Evolutionary conservation across 2,329 filamentous ascomycete species (phyloP).

Genomic region (Apiospora aurea): DNA sequence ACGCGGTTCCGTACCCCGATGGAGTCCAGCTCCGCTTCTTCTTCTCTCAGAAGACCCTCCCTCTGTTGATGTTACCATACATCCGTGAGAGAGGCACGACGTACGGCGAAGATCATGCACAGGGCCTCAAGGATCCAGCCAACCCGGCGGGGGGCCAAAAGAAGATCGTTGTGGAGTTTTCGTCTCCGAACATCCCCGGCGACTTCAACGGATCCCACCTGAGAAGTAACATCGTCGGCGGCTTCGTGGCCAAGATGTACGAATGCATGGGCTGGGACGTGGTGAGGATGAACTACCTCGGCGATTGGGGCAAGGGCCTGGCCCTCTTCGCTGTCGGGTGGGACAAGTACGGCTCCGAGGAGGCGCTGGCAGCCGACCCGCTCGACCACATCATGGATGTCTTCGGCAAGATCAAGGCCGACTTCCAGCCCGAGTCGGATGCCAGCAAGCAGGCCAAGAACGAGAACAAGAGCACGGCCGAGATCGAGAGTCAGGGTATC

Average conservation of each 20-base stretch:
- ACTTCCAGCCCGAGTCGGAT: slow-evolving; percentile 63
- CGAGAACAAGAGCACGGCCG: slow-evolving; percentile 44
- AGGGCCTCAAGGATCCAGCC: slow-evolving; percentile 33
- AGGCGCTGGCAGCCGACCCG: slow-evolving; percentile 67
- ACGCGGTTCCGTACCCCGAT: slow-evolving; percentile 60
- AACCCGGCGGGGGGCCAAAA: slow-evolving; percentile 38
- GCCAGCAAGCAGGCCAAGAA: slow-evolving; percentile 55
- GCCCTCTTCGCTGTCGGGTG: slow-evolving; percentile 71
- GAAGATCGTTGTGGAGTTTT: slow-evolving; percentile 72
- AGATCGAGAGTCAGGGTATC: slow-evolving; percentile 48
- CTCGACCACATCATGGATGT: slow-evolving; percentile 74
- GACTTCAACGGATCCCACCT: slow-evolving; percentile 76
- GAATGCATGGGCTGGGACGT: slow-evolving; percentile 72
- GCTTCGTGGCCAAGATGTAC: slow-evolving; percentile 72
- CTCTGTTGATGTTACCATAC: slow-evolving; percentile 63
- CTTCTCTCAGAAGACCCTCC: slow-evolving; percentile 65
- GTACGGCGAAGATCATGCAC: slow-evolving; percentile 66
- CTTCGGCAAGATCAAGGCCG: slow-evolving; percentile 68
- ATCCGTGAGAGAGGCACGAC: slow-evolving; percentile 62
- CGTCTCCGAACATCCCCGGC: slow-evolving; percentile 76
- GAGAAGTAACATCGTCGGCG: slow-evolving; percentile 74
- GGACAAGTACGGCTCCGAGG: slow-evolving; percentile 69
- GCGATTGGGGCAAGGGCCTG: slow-evolving; percentile 77
- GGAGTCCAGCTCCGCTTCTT: slow-evolving; percentile 71
- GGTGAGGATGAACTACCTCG: slow-evolving; percentile 73